Base-by-base conservation (phyloP, 192 early-diverging fungal species). In the Lobosporangium transversale region DNA sequence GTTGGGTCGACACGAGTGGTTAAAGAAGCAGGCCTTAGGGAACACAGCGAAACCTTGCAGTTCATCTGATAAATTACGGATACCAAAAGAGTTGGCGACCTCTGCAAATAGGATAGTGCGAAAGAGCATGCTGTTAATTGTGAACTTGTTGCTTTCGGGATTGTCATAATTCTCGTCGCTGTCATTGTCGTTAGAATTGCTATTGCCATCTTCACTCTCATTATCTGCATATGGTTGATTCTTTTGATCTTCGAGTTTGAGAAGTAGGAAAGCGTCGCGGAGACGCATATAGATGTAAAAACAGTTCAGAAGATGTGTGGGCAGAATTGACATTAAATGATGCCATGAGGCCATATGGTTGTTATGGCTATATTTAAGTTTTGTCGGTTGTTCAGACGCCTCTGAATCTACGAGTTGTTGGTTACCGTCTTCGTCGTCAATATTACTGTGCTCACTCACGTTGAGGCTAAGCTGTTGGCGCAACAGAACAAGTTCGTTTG, bases 21-120 rank as follows among this genome's bases (percentile, higher is more conserved):
- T 91, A 57, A 91, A 91, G 42, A 85, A 89, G 7, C 86, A 84
- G 0, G 90, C 90, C 0, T 81, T 78, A 9, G 90, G 87, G 48
- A 88, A 88, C 2, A 91, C 83, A 12, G 85, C 83, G 44, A 83
- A 89, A 0, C 88, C 88, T 4, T 89, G 31, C 2, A 84, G 69
- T 55, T 89, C 74, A 24, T 83, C 81, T 4, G 82, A 62, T 21
- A 70, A 70, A 37, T 91, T 88, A 62, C 88, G 87, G 54, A 91
- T 83, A 0, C 90, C 90, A 80, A 91, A 91, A 7, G 88, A 88
- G 58, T 91, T 91, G 21, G 90, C 83, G 45, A 86, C 83, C 70
- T 91, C 90, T 24, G 87, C 81, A 60, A 80, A 91, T 47, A 83
- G 83, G 9, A 89, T 80, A 0, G 62, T 56, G 0, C 90, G 80